Conservation (phyloP, 2,329 filamentous ascomycete species). For the Penicillium sp. region DNA sequence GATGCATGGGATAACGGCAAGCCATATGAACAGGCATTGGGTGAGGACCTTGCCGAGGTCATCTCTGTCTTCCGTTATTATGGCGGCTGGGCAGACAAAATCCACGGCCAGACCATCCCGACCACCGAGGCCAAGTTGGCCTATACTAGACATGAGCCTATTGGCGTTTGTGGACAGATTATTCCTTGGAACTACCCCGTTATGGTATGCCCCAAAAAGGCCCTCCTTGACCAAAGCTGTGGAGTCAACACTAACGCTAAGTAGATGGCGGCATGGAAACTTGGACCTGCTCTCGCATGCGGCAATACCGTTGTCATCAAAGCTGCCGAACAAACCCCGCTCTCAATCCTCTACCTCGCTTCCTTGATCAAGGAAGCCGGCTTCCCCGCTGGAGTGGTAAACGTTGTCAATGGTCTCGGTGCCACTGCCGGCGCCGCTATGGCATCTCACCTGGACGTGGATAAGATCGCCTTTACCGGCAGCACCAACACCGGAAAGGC, state of each 20-base stretch:
- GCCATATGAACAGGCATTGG: slow-evolving; percentile 1
- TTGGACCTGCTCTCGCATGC: slow-evolving; percentile 9
- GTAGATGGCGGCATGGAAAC: slow-evolving; percentile 8
- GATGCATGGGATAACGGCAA: slow-evolving; percentile 6
- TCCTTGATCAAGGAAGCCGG: slow-evolving; percentile 24
- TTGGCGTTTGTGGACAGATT: slow-evolving; percentile 2
- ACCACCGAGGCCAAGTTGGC: slow-evolving; percentile 2
- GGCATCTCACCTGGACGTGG: slow-evolving; percentile 2
- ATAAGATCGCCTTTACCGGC: slow-evolving; percentile 13
- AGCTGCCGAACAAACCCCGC: slow-evolving; percentile 8
- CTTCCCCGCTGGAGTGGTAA: slow-evolving; percentile 27
- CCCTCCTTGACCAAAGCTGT: too few species aligned
- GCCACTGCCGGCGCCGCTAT: slow-evolving; percentile 19
- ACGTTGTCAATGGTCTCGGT: slow-evolving; percentile 24
- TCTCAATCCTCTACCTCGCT: slow-evolving; percentile 11
- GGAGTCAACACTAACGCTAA: not conserved
- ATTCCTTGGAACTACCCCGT: slow-evolving; percentile 11
- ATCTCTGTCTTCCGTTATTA: slow-evolving; percentile 59
- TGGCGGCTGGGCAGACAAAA: slow-evolving; percentile 93
- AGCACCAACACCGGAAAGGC: slow-evolving; percentile 12
- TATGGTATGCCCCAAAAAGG: not conserved
- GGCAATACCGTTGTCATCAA: slow-evolving; percentile 13
- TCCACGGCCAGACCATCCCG: slow-evolving; percentile 75
- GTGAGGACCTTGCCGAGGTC: slow-evolving; percentile 2
- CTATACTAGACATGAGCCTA: slow-evolving; percentile 4